Conservation (phyloP, 2,329 filamentous ascomycete genomes). For the Fusarium continuum region DNA sequence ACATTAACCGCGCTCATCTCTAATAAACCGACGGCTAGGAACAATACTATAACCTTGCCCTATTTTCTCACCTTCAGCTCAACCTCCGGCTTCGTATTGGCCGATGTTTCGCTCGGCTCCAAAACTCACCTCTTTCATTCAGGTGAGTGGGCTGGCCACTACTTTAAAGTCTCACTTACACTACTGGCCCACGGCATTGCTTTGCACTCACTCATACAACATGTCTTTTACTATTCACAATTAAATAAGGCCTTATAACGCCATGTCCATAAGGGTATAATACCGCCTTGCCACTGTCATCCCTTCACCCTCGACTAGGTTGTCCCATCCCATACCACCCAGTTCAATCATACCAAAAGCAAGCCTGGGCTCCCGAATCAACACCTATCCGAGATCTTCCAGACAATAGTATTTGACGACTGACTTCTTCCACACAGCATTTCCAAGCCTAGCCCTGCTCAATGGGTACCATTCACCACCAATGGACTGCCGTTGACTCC, state of each 20-base stretch:
- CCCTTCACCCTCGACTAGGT: background rate
- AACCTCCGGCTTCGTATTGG: background rate
- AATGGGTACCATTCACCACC: conserved; percentile 17
- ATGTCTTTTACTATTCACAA: background rate
- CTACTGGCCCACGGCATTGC: background rate
- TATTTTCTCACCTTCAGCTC: no score
- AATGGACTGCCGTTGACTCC: conserved; percentile 29
- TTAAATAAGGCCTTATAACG: conserved; percentile 7
- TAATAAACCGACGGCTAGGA: no score
- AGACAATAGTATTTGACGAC: background rate
- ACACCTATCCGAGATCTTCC: background rate
- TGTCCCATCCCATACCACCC: background rate
- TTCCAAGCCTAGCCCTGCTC: background rate
- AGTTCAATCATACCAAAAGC: conserved; percentile 10
- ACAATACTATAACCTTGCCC: no score
- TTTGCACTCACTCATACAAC: background rate
- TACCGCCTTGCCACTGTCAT: conserved; percentile 12
- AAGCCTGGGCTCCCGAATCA: background rate
- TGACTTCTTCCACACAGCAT: background rate
- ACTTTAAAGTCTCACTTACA: background rate
- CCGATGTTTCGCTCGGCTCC: background rate
- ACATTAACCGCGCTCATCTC: no score
- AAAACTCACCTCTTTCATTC: no score
- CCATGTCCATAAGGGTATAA: conserved; percentile 31
- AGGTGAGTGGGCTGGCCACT: no score